Conservation (phyloP, 768 basidiomycete species). For the Tephrocybe rancida region DNA sequence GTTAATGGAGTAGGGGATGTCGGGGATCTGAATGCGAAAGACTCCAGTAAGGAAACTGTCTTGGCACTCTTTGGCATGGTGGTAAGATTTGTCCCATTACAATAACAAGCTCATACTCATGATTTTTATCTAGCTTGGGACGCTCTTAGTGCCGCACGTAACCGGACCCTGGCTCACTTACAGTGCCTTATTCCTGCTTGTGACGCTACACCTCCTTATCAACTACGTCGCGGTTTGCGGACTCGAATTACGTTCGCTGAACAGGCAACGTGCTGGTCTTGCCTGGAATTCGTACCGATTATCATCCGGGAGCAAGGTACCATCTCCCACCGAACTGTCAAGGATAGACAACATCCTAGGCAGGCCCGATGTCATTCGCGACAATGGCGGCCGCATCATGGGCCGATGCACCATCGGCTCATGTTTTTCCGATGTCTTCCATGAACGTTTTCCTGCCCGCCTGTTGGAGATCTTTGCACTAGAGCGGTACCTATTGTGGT, state of each 20-base stretch:
- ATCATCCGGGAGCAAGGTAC: conserved; percentile 16
- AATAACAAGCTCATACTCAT: neutral
- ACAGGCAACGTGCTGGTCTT: conserved; percentile 57
- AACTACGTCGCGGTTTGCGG: conserved; percentile 66
- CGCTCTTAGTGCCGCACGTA: conserved; percentile 58
- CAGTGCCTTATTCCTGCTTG: conserved; percentile 48
- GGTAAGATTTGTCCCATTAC: conserved; percentile 36
- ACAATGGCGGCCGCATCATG: conserved; percentile 33
- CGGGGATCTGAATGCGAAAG: conserved; percentile 74
- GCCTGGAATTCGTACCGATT: conserved; percentile 49
- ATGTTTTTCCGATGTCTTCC: conserved; percentile 38
- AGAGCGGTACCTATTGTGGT: conserved; percentile 60
- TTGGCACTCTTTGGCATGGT: conserved; percentile 68
- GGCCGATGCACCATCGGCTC: conserved; percentile 57
- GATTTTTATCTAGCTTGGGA: conserved; percentile 51
- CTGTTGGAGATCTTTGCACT: conserved; percentile 41
- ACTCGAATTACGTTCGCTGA: conserved; percentile 57
- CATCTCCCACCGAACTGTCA: conserved; percentile 41
- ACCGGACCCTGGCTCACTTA: conserved; percentile 52
- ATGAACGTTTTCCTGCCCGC: conserved; percentile 24
- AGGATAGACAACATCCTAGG: conserved; percentile 47
- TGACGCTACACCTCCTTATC: conserved; percentile 53
- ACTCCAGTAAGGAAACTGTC: conserved; percentile 72
- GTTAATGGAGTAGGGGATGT: conserved; percentile 56
- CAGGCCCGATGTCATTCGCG: conserved; percentile 37